Conservation (phyloP, 371 early-diverging fungal genomes). For the Chytridium lagenaria region DNA sequence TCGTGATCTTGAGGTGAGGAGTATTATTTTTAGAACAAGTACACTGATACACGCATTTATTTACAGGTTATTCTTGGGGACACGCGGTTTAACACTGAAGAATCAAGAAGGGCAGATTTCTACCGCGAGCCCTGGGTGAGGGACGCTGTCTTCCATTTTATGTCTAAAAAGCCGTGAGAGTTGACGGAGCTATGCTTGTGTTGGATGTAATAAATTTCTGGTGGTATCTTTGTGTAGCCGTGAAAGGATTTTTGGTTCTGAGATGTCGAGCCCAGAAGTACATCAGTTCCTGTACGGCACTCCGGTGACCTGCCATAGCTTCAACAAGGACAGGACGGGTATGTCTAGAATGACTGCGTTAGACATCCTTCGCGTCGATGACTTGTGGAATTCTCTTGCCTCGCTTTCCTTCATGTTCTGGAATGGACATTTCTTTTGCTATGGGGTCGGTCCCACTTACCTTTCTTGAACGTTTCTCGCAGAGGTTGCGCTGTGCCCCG, state of each 20-base stretch:
- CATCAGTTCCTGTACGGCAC: slow-evolving; percentile 65
- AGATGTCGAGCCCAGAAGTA: slow-evolving; percentile 63
- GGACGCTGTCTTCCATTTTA: slow-evolving; percentile 85
- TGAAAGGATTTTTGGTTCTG: not conserved
- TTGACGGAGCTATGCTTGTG: not conserved
- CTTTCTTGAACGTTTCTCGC: no score
- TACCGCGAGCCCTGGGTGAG: slow-evolving; percentile 86
- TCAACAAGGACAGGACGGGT: slow-evolving; percentile 87
- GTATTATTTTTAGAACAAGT: not conserved
- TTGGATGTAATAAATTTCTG: no score
- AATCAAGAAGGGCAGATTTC: slow-evolving; percentile 77
- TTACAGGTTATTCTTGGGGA: slow-evolving; percentile 80
- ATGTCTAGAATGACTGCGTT: slow-evolving; percentile 35
- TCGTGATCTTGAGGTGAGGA: slow-evolving; percentile 80
- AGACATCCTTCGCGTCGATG: no score
- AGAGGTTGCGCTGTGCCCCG: slow-evolving; percentile 93
- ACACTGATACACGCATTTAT: not conserved
- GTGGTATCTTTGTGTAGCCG: not conserved
- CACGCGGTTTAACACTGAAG: slow-evolving; percentile 81
- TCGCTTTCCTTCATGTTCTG: no score
- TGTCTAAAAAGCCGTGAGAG: slow-evolving; percentile 19
- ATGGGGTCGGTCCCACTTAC: no score
- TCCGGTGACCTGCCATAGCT: slow-evolving; percentile 91
- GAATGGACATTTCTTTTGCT: no score
- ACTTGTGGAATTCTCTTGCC: no score